Evolutionary conservation across 108 stramenopile species (phyloP).

Genomic region (Parmales sp.): DNA sequence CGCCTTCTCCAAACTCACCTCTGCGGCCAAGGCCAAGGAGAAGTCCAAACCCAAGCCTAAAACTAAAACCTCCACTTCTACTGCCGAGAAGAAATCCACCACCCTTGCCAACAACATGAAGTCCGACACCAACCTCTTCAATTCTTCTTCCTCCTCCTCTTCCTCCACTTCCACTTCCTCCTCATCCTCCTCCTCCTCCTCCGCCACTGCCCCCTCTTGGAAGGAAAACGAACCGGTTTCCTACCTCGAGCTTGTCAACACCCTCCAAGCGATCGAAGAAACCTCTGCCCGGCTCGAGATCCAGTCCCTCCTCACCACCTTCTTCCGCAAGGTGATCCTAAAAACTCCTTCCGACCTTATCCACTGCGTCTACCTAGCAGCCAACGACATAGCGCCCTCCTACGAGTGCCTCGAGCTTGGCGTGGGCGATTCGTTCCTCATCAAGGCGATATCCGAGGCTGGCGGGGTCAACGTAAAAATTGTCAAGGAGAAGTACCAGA

Average conservation of each 20-base stretch:
- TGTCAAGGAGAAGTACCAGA: constrained; percentile 70
- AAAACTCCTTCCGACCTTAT: constrained; percentile 54
- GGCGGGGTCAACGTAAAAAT: constrained; percentile 51
- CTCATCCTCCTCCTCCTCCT: background rate
- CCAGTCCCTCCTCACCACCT: constrained; percentile 57
- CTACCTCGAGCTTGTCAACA: constrained; percentile 56
- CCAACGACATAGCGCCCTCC: constrained; percentile 83
- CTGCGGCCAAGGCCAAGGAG: too few species aligned
- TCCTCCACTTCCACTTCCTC: background rate
- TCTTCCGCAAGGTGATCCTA: constrained; percentile 50
- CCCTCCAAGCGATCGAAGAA: constrained; percentile 63
- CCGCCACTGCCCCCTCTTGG: background rate
- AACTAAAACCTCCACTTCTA: constrained; percentile 11
- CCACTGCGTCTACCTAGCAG: constrained; percentile 66
- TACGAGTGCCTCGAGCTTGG: constrained; percentile 93
- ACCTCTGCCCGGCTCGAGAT: constrained; percentile 73
- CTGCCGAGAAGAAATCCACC: constrained; percentile 32
- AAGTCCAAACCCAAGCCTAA: background rate
- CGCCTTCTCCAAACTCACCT: too few species aligned
- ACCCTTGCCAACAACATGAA: constrained; percentile 33
- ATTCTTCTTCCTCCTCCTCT: constrained; percentile 15
- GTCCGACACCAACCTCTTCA: constrained; percentile 17
- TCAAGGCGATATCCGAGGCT: constrained; percentile 84
- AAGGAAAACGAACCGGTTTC: constrained; percentile 11
- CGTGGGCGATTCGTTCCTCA: constrained; percentile 87